Conservation (phyloP, 1,284 basidiomycete species). For the Rhizoctonia solani region DNA sequence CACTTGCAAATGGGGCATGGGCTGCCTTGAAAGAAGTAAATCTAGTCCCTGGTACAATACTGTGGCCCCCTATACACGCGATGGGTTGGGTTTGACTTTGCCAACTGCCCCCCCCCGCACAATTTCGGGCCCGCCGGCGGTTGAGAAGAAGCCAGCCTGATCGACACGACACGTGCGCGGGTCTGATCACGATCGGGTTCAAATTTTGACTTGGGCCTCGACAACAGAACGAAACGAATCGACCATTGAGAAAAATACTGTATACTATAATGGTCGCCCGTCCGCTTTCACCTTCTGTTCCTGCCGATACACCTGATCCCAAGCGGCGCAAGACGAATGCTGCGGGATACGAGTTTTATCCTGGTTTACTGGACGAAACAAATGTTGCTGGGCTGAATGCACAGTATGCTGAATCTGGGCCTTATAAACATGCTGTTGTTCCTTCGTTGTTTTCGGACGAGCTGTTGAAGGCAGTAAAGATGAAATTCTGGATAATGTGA, state of each 20-base stretch:
- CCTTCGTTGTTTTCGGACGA: constrained; percentile 85
- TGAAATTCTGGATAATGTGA: constrained; percentile 82
- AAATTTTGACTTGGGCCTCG: constrained; percentile 18
- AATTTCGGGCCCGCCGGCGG: no score
- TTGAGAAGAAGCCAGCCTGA: no score
- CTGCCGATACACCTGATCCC: not conserved
- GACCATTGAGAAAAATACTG: not conserved
- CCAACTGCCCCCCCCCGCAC: no score
- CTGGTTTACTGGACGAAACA: constrained; percentile 59
- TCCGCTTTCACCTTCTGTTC: constrained; percentile 11
- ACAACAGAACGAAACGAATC: not conserved
- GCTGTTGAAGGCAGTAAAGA: constrained; percentile 77
- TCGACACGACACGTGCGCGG: constrained; percentile 16
- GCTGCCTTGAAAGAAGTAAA: no score
- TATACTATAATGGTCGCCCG: constrained; percentile 14
- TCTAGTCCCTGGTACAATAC: no score
- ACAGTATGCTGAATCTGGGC: constrained; percentile 63
- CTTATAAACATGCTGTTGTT: constrained; percentile 86
- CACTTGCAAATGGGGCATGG: no score
- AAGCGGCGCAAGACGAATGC: constrained; percentile 24
- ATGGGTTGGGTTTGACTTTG: no score
- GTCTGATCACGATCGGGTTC: constrained; percentile 24
- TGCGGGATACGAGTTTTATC: constrained; percentile 50
- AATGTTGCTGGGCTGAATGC: constrained; percentile 59
- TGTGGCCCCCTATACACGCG: no score